These are phyloP conservation scores for Canavalia gladiata DNA, from an alignment of 306 rosid genomes.

Conservation along the genomic window DNA sequence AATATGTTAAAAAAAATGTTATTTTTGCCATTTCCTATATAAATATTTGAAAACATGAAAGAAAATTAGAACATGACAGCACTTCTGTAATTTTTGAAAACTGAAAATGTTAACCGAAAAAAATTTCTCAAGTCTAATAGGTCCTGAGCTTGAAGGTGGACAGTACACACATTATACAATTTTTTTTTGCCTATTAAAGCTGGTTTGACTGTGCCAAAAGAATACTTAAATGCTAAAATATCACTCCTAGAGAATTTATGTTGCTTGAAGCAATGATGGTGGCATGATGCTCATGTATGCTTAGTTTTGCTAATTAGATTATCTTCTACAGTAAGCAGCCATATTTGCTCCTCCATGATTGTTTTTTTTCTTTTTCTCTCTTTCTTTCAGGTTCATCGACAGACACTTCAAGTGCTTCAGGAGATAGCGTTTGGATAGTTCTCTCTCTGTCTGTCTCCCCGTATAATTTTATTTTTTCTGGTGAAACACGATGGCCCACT, in stretches of 20 bases:
- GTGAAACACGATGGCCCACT: slow-evolving; percentile 28
- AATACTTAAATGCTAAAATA: not conserved
- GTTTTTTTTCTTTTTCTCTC: slow-evolving; percentile 41
- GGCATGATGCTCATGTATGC: not conserved
- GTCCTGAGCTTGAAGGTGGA: not conserved
- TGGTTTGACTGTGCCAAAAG: not conserved
- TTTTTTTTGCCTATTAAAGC: not conserved
- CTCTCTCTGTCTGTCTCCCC: not conserved
- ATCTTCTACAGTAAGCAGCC: slow-evolving; percentile 25
- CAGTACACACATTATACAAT: not conserved
- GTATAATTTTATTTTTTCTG: not conserved
- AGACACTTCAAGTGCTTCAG: slow-evolving; percentile 86
- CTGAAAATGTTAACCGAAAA: not conserved
- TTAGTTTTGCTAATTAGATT: not conserved
- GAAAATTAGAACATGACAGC: not conserved
- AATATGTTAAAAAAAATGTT: not conserved
- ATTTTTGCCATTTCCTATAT: not conserved
- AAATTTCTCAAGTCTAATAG: not conserved
- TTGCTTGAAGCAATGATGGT: slow-evolving; percentile 1
- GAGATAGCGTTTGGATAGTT: slow-evolving; percentile 80
- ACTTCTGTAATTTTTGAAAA: not conserved
- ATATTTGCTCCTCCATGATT: slow-evolving; percentile 21
- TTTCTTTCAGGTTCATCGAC: slow-evolving; percentile 81
- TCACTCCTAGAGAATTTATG: not conserved
- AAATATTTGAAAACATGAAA: not conserved